phyloP scores from a whole-genome alignment of 1,284 basidiomycete genomes.

The Cystobasidiaceae sp. region DNA sequence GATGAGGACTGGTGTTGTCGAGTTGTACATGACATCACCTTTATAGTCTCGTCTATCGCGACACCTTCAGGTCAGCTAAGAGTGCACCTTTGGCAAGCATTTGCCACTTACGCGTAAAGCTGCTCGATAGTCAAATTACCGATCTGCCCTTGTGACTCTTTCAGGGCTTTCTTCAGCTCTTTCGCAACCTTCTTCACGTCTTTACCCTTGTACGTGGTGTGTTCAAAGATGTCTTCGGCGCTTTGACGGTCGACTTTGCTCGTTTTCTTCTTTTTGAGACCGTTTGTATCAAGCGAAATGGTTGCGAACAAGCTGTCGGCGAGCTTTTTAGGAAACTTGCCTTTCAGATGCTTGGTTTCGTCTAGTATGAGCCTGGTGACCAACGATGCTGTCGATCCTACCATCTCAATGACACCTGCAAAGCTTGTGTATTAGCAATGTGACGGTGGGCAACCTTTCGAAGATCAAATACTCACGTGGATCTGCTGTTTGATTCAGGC shows the following conservation, averaged over 20 bases:
- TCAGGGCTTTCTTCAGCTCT: constrained; percentile 36
- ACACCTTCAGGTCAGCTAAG: neutral
- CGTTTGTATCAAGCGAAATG: constrained; percentile 43
- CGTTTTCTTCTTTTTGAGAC: constrained; percentile 35
- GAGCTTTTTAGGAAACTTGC: constrained; percentile 41
- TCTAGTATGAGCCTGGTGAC: constrained; percentile 41
- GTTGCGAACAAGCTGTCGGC: constrained; percentile 42
- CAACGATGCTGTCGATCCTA: constrained; percentile 41
- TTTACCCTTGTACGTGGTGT: neutral
- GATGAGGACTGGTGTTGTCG: neutral
- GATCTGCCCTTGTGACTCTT: constrained; percentile 32
- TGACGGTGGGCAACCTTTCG: neutral
- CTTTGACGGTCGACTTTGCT: neutral
- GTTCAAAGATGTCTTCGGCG: constrained; percentile 14
- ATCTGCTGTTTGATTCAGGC: constrained; percentile 37
- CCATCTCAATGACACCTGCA: constrained; percentile 38
- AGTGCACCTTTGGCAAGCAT: neutral
- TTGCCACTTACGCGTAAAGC: constrained; percentile 1
- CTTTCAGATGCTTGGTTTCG: constrained; percentile 40
- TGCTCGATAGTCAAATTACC: neutral
- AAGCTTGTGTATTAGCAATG: neutral
- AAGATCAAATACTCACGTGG: constrained; percentile 16
- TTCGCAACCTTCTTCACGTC: constrained; percentile 38
- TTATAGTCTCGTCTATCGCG: constrained; percentile 21
- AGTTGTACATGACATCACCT: constrained; percentile 22